Evolutionary conservation across 495 filamentous ascomycete genomes (phyloP).

Genomic region (Penicillium mononematosum): DNA sequence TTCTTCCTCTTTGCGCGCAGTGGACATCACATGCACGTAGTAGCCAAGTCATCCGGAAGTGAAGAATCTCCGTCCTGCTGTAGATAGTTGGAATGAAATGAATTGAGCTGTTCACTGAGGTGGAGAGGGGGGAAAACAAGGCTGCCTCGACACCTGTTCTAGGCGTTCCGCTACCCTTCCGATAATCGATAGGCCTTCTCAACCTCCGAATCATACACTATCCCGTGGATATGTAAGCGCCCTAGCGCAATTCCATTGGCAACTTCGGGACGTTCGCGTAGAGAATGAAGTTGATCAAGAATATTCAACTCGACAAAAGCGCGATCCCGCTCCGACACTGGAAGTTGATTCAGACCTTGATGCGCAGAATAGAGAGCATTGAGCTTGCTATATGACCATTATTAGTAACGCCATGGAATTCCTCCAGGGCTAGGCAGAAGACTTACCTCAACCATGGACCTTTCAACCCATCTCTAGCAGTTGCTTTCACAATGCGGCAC

Average conservation of each 20-base stretch:
- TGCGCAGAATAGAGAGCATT: slow-evolving; percentile 16
- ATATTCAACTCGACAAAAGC: slow-evolving; percentile 28
- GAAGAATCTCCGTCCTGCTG: not conserved
- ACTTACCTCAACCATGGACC: slow-evolving; percentile 26
- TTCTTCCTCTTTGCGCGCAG: not conserved
- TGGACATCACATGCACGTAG: not conserved
- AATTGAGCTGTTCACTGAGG: not conserved
- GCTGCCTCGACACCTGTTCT: not conserved
- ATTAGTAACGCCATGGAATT: not conserved
- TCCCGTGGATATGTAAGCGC: slow-evolving; percentile 20
- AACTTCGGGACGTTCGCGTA: slow-evolving; percentile 21
- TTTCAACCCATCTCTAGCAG: slow-evolving; percentile 19
- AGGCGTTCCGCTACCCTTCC: not conserved
- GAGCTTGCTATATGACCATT: slow-evolving; percentile 12
- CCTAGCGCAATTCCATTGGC: slow-evolving; percentile 14
- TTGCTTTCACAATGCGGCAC: slow-evolving; percentile 37
- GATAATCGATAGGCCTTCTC: slow-evolving; percentile 11
- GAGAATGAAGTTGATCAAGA: slow-evolving; percentile 22
- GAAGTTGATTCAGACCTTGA: slow-evolving; percentile 18
- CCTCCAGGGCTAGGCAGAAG: not conserved
- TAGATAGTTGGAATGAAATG: not conserved
- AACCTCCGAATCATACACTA: slow-evolving; percentile 23
- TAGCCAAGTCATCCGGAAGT: not conserved
- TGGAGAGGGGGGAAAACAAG: too few relatives aligned
- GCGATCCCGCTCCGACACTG: slow-evolving; percentile 14